phyloP scores from a whole-genome alignment of 306 rosid species.

The Gleditsia sinensis region DNA sequence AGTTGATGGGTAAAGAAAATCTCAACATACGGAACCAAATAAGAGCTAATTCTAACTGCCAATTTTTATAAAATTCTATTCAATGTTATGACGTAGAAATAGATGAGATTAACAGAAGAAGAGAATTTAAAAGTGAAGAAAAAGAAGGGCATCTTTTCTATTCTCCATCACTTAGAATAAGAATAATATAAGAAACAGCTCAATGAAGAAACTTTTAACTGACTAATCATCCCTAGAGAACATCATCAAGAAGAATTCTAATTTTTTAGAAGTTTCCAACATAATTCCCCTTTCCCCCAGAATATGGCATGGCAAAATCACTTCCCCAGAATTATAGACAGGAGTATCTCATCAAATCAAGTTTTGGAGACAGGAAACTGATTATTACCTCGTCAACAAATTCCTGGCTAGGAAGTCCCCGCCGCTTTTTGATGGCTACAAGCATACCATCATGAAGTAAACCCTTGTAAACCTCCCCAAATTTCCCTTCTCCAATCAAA shows the following conservation, averaged over 20 bases:
- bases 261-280: not conserved
- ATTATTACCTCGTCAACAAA: slow-evolving; percentile 59
- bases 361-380: not conserved
- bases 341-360: not conserved
- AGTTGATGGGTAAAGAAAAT: slow-evolving; percentile 16
- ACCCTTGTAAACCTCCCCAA: slow-evolving; percentile 78
- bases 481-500: slow-evolving; percentile 85
- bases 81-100: not conserved
- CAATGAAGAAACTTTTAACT: not conserved
- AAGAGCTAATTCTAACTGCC: not conserved
- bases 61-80: not conserved
- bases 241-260: not conserved
- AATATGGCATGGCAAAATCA: too few relatives aligned
- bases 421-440: slow-evolving; percentile 69
- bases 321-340: not conserved
- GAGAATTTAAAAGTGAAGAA: not conserved
- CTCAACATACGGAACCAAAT: slow-evolving; percentile 21
- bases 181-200: not conserved
- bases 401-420: slow-evolving; percentile 56
- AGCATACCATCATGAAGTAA: slow-evolving; percentile 71
- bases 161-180: not conserved
- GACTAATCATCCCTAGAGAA: not conserved
- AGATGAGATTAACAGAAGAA: not conserved
- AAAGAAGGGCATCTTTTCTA: not conserved
- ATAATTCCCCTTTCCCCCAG: not conserved